Percentiles rank a stretch among this genome's conserved stretches.
Evolutionary conservation across 768 basidiomycete species (phyloP).

Genomic region (Trametopsis cervina): DNA sequence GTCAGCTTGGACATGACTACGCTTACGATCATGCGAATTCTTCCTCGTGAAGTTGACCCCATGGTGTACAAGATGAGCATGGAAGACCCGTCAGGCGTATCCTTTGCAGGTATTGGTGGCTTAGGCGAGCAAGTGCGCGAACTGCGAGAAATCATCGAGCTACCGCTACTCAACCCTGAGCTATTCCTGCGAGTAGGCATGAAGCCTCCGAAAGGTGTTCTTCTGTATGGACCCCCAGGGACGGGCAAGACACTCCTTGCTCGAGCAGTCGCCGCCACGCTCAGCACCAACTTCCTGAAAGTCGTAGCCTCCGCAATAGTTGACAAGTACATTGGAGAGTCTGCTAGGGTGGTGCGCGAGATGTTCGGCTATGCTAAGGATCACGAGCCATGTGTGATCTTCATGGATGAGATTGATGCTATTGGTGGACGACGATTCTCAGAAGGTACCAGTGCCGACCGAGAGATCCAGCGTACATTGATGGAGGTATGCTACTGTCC

Average conservation of each 20-base stretch:
- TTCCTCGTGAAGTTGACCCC: conserved; percentile 96
- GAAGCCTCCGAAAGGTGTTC: conserved; percentile 91
- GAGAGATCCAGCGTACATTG: conserved; percentile 96
- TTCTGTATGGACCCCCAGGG: conserved; percentile 93
- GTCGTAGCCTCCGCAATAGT: conserved; percentile 98
- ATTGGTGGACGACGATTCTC: conserved; percentile 88
- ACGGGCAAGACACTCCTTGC: conserved; percentile 96
- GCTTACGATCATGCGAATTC: conserved; percentile 95
- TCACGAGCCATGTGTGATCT: conserved; percentile 97
- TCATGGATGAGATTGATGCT: conserved; percentile 98
- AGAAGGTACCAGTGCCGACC: conserved; percentile 95
- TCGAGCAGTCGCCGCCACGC: conserved; percentile 90
- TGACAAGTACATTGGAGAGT: conserved; percentile 98
- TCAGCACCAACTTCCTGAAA: conserved; percentile 95
- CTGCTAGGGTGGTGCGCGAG: conserved; percentile 90
- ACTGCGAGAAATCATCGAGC: conserved; percentile 94
- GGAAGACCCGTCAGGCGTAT: conserved; percentile 92
- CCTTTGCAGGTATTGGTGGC: conserved; percentile 96
- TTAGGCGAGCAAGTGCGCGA: conserved; percentile 95
- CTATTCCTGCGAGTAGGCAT: conserved; percentile 95
- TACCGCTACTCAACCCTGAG: conserved; percentile 90
- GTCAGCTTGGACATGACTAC: conserved; percentile 99
- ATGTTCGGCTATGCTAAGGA: conserved; percentile 99
- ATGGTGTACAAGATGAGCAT: conserved; percentile 99
- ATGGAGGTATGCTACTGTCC: conserved; percentile 70